Evolutionary conservation across 2,329 filamentous ascomycete species (phyloP).

Genomic region (Pestalotiopsis fici): DNA sequence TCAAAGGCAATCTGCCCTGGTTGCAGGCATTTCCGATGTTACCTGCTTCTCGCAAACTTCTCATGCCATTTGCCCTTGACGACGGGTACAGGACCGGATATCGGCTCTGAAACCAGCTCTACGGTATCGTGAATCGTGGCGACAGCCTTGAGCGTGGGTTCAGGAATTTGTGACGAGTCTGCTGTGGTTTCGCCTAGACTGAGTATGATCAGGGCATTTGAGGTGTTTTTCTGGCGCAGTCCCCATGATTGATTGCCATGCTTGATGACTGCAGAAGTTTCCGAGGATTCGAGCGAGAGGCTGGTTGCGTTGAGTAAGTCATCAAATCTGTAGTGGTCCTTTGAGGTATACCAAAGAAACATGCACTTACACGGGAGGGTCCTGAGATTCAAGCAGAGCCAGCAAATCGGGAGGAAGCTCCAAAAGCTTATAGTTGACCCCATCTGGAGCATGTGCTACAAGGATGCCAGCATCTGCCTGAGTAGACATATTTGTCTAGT

Average conservation of each 20-base stretch:
- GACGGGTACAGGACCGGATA: constrained; percentile 28
- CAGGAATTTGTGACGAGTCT: constrained; percentile 22
- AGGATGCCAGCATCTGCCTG: constrained; percentile 48
- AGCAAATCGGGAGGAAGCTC: constrained; percentile 63
- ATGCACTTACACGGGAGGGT: constrained; percentile 51
- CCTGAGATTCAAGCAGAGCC: constrained; percentile 53
- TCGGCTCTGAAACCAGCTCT: constrained; percentile 52
- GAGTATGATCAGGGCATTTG: constrained; percentile 64
- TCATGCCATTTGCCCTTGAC: constrained; percentile 61
- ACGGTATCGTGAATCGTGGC: constrained; percentile 63
- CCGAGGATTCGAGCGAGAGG: constrained; percentile 49
- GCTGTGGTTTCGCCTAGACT: constrained; percentile 25
- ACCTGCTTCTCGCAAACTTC: constrained; percentile 53
- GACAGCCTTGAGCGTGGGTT: constrained; percentile 46
- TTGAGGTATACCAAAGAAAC: constrained; percentile 14
- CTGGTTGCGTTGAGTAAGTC: constrained; percentile 30
- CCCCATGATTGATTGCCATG: constrained; percentile 55
- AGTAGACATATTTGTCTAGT: constrained; percentile 37
- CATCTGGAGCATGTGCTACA: constrained; percentile 49
- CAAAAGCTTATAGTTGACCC: constrained; percentile 58
- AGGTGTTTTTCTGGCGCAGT: constrained; percentile 67
- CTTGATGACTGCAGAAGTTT: constrained; percentile 54
- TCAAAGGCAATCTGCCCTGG: too few relatives aligned
- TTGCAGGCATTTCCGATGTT: not conserved
- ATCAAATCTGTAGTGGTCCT: not conserved